Evolutionary conservation across 2,329 filamentous ascomycete genomes (phyloP), one percentile per base, ranked within the genome.

Genomic region (Allantophomopsis lycopodina): DNA sequence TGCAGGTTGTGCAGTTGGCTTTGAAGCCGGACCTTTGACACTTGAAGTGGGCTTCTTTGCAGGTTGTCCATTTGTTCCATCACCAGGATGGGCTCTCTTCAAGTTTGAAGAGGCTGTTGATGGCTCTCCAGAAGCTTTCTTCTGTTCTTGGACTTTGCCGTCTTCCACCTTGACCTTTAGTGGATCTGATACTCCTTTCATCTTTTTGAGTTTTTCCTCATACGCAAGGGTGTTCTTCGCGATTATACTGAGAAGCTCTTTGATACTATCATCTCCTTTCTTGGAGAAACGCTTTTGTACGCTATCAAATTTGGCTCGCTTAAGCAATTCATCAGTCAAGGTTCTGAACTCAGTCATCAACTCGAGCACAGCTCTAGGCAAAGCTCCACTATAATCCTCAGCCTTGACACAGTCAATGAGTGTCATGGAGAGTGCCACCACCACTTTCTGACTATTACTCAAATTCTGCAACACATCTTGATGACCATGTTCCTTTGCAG

Each of bases 251-350:
- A 80, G 72, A 36, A 79, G 60, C 4, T 66, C 67, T 49, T 79
- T 79, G 36, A 75, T 71, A 39, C 79, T 72, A 1, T 71, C 66
- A 50, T 83, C 77, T 18, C 75, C 79, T 50, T 75, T 76, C 50
- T 55, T 78, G 43, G 67, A 68, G 51, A 81, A 73, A 7, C 73
- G 68, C 44, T 73, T 73, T 32, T 76, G 66, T 13, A 83, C 70
- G 40, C 71, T 75, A 42, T 74, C 69, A 41, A 86, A 71, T 50
- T 82, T 82, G 32, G 76, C 71, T 44, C 71, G 76, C 46, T 77
- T 71, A 33, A 76, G 60, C 30, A 76, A 55, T 35, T 66, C 65
- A 43, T 70, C 74, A 46, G 69, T 72, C 37, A 68, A 73, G 33
- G 77, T 67, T 42, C 77, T 79, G 30, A 57, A 54, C 38, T 70